Evolutionary conservation across 257 asterid genomes (phyloP).

Genomic region (Linderniella brevidens): DNA sequence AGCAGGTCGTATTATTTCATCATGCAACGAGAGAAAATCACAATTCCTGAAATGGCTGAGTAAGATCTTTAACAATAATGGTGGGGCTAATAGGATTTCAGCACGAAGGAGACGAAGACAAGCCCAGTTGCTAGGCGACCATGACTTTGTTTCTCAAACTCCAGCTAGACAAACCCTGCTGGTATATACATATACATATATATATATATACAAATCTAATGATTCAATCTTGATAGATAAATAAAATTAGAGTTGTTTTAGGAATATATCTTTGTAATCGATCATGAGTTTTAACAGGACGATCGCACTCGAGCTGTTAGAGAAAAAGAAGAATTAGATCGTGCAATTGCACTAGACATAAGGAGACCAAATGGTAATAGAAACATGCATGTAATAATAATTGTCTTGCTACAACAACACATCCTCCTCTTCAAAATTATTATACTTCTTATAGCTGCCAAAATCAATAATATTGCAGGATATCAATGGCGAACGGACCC

Average conservation of each 20-base stretch:
- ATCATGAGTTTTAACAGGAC: too few relatives aligned
- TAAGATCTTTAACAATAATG: constrained; percentile 40
- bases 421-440: background rate
- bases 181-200: too few relatives aligned
- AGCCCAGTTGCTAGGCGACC: too few relatives aligned
- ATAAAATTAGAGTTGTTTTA: too few relatives aligned
- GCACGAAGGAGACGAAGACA: too few relatives aligned
- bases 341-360: constrained; percentile 65
- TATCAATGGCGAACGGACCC: constrained; percentile 36
- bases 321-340: constrained; percentile 58
- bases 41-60: constrained; percentile 80
- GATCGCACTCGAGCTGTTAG: too few relatives aligned
- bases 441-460: too few relatives aligned
- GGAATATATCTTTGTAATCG: too few relatives aligned
- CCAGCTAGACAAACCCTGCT: too few relatives aligned
- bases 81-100: constrained; percentile 20
- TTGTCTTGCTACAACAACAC: background rate
- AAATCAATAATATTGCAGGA: constrained; percentile 24
- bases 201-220: too few relatives aligned
- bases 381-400: background rate
- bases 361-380: constrained; percentile 43
- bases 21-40: constrained; percentile 70
- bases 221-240: too few relatives aligned
- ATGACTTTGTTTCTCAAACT: background rate
- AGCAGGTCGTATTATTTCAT: constrained; percentile 59